phyloP scores from a whole-genome alignment of 1,284 basidiomycete species.

The Stereum hirsutum region DNA sequence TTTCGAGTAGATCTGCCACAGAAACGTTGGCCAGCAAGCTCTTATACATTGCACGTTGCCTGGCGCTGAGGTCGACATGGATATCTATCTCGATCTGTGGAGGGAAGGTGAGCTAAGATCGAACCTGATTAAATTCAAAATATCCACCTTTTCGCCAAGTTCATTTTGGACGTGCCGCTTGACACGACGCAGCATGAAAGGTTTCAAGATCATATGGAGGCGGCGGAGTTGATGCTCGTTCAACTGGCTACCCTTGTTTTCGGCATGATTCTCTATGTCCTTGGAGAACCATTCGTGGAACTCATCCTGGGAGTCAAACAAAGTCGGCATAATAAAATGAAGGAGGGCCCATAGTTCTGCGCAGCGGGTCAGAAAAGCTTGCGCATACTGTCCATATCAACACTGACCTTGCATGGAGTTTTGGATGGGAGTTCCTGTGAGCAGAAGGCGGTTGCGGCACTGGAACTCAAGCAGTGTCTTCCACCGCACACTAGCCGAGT shows the following conservation, averaged over 20 bases:
- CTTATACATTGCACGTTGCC: slow-evolving; percentile 91
- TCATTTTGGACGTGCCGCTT: slow-evolving; percentile 99
- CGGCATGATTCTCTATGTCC: slow-evolving; percentile 93
- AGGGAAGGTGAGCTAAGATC: neutral
- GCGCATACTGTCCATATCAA: neutral
- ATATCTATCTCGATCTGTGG: slow-evolving; percentile 92
- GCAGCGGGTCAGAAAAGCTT: slow-evolving; percentile 9
- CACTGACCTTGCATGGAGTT: slow-evolving; percentile 96
- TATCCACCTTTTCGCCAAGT: slow-evolving; percentile 94
- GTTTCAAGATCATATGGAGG: slow-evolving; percentile 98
- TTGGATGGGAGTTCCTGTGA: slow-evolving; percentile 98
- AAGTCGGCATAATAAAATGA: slow-evolving; percentile 99
- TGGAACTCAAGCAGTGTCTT: slow-evolving; percentile 95
- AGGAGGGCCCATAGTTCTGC: slow-evolving; percentile 97
- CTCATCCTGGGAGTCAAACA: slow-evolving; percentile 99
- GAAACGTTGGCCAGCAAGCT: slow-evolving; percentile 90
- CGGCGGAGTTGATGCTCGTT: slow-evolving; percentile 95
- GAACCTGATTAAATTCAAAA: neutral
- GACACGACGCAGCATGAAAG: slow-evolving; percentile 97
- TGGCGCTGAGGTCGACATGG: slow-evolving; percentile 89
- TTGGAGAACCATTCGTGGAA: slow-evolving; percentile 99
- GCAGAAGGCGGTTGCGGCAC: slow-evolving; percentile 89
- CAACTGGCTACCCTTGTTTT: slow-evolving; percentile 84
- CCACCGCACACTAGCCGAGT: slow-evolving; percentile 95
- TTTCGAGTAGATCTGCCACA: slow-evolving; percentile 89